A percentile compares a stretch with the other conserved stretches of the same genome.
Conservation (phyloP, 2,329 filamentous ascomycete species). For the Dryadomyces quercivorus region DNA sequence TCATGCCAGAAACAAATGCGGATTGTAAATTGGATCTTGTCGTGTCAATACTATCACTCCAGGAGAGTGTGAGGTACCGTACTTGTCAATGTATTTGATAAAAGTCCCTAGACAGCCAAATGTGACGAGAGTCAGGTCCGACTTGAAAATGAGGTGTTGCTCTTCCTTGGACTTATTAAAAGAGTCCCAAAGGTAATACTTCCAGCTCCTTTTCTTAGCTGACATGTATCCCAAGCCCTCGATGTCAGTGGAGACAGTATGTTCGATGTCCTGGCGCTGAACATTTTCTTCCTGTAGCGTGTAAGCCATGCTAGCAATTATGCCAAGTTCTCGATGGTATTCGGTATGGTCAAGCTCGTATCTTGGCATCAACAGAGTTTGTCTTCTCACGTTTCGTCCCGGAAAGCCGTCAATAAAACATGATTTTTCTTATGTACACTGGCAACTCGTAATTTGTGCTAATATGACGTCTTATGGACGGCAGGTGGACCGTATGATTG, state of each 20-base stretch:
- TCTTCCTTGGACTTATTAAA: conserved; percentile 3
- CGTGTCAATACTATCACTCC: neutral
- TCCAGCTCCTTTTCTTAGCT: neutral
- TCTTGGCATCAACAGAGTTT: too few species aligned
- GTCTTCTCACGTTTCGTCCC: too few species aligned
- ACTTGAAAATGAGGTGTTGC: neutral
- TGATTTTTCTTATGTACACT: too few species aligned
- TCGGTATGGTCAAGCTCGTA: too few species aligned
- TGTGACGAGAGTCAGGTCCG: neutral
- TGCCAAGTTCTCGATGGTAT: too few species aligned
- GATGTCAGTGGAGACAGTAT: neutral
- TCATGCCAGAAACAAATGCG: conserved; percentile 10
- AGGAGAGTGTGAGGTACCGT: too few species aligned
- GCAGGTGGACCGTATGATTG: too few species aligned
- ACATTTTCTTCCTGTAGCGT: neutral
- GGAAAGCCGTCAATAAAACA: too few species aligned
- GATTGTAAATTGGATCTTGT: neutral
- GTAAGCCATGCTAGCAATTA: too few species aligned
- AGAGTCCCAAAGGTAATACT: conserved; percentile 7
- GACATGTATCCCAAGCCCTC: neutral
- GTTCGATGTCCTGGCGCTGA: neutral
- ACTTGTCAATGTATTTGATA: neutral
- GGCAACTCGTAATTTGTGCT: too few species aligned
- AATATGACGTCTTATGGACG: too few species aligned
- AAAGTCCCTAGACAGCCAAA: neutral